These are phyloP conservation scores for Lactifluus volemus DNA, from an alignment of 768 basidiomycete species.

Conservation along the genomic window DNA sequence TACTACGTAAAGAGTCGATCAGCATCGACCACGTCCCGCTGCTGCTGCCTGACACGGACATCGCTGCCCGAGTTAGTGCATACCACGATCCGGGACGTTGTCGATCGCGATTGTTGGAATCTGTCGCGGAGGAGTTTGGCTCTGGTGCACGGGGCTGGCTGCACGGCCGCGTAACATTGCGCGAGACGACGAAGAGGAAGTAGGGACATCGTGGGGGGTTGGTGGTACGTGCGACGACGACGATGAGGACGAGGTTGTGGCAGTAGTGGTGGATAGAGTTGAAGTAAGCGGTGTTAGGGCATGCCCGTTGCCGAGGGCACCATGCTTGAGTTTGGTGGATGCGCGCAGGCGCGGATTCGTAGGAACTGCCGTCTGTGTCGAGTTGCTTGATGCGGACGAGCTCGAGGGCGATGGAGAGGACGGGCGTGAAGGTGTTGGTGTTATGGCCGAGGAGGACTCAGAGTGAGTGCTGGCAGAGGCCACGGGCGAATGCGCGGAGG, in stretches of 20 bases:
- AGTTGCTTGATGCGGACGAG: constrained; percentile 16
- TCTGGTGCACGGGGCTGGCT: neutral
- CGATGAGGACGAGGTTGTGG: too few species aligned
- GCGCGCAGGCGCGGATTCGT: constrained; percentile 7
- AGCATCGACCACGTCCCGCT: neutral
- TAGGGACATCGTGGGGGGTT: neutral
- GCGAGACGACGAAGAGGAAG: constrained; percentile 2
- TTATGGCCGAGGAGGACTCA: constrained; percentile 1
- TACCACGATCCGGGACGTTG: neutral
- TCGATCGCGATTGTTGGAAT: neutral
- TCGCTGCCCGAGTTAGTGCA: neutral
- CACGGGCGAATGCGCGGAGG: neutral
- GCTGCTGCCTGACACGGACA: neutral
- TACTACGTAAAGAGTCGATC: constrained; percentile 1
- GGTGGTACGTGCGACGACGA: neutral
- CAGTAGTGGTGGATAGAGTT: neutral
- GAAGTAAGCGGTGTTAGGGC: constrained; percentile 4
- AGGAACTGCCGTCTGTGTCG: constrained; percentile 19
- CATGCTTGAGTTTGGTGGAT: neutral
- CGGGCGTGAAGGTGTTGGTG: constrained; percentile 18
- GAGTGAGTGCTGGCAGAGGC: neutral
- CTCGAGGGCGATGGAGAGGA: constrained; percentile 16
- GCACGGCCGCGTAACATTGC: neutral
- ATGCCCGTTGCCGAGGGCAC: neutral
- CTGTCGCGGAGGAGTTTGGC: neutral